Percentiles rank a stretch among this genome's conserved stretches.
Evolutionary conservation across 768 basidiomycete genomes (phyloP).

Genomic region (Lepiota brunneoincarnata): DNA sequence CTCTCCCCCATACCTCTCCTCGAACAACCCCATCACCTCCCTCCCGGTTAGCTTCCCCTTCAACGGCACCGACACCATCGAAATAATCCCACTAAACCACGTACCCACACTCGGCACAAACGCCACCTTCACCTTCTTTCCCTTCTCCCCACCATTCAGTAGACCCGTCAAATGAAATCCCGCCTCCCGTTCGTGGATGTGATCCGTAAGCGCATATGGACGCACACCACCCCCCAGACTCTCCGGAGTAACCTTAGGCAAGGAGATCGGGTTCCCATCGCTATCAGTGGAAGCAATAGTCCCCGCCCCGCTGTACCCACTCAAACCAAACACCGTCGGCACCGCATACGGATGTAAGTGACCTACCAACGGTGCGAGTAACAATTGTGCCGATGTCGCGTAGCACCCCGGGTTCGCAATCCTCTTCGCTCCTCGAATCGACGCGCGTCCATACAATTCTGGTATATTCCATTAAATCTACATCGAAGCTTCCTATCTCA

Average conservation of each 20-base stretch:
- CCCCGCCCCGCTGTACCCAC: slow-evolving; percentile 95
- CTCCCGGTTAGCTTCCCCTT: slow-evolving; percentile 61
- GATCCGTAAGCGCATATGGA: slow-evolving; percentile 91
- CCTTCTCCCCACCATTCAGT: slow-evolving; percentile 24
- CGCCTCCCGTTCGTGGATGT: slow-evolving; percentile 98
- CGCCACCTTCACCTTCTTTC: slow-evolving; percentile 52
- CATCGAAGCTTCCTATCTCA: slow-evolving; percentile 27
- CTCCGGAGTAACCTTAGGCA: slow-evolving; percentile 80
- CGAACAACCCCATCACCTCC: slow-evolving; percentile 72
- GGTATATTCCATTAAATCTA: slow-evolving; percentile 15
- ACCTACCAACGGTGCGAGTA: slow-evolving; percentile 84
- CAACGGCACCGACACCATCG: slow-evolving; percentile 82
- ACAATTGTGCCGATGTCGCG: slow-evolving; percentile 88
- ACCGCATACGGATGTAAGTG: slow-evolving; percentile 57
- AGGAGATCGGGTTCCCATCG: slow-evolving; percentile 68
- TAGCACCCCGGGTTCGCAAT: slow-evolving; percentile 99
- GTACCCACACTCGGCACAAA: slow-evolving; percentile 88
- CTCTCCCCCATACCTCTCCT: slow-evolving; percentile 75
- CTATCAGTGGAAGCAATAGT: slow-evolving; percentile 70
- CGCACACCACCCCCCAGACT: slow-evolving; percentile 72
- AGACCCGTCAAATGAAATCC: slow-evolving; percentile 75
- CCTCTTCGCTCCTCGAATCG: slow-evolving; percentile 68
- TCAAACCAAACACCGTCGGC: slow-evolving; percentile 89
- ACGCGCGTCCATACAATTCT: slow-evolving; percentile 86
- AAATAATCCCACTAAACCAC: slow-evolving; percentile 97